Evolutionary conservation across 1,284 basidiomycete species (phyloP), one percentile per base, ranked within the genome.

Genomic region (Ustilago crameri): DNA sequence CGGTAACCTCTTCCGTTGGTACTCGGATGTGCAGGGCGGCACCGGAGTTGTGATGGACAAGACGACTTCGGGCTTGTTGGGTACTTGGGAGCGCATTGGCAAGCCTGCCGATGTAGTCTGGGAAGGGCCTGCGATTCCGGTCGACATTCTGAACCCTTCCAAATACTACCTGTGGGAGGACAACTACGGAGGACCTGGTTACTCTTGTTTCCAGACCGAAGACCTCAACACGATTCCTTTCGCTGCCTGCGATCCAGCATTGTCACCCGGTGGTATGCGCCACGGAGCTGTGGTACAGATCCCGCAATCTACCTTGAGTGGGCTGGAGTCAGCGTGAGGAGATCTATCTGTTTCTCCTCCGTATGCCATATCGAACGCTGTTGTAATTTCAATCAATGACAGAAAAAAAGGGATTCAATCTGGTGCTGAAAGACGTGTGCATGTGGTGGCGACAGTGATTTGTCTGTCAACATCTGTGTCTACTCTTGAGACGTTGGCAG

Each of bases 131-230:
- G 60, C 60, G 26, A 62, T 62, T 38, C 60, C 55, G 44, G 48
- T 42, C 20, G 60, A 62, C 60, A 62, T 62, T 30, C 0, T 42
- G 34, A 62, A 62, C 53, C 60, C 60, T 10, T 30, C 43, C 42
- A 62, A 62, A 40, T 56, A 46, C 43, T 62, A 62, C 48, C 38
- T 62, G 3, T 62, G 60, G 60, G 60, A 62, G 40, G 60, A 62
- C 48, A 62, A 62, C 49, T 55, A 62, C 43, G 60, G 60, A 15
- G 60, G 60, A 23, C 38, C 52, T 5, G 60, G 60, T 32, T 62
- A 62, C 49, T 62, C 60, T n/a, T 62, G 60, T 44, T 62, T 50
- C 47, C 60, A 62, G 52, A 62, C 60, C 12, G 48, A 50, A 12
- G 52, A 62, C 22, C 23, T 56, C 7, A 30, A 56, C 48, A 40